Base-by-base conservation (phyloP, 371 early-diverging fungal genomes). In the Syncephalastrum sp. region DNA sequence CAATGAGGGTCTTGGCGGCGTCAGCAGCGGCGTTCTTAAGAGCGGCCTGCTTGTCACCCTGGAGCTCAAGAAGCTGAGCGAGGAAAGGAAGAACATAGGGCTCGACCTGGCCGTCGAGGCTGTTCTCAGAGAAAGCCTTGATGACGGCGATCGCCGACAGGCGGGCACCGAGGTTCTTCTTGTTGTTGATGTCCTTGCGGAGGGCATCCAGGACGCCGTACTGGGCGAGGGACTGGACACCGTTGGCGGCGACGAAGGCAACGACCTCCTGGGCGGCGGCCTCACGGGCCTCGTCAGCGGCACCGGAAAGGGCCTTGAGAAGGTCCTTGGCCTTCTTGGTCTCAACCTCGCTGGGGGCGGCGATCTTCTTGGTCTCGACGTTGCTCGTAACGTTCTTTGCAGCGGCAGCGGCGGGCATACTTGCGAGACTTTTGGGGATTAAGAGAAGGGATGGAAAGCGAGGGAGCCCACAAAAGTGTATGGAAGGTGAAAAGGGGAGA, bases 71-170 rank as follows among this genome's bases (percentile, higher is more conserved):
- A 16, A 88, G 64, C 38, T 74, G 70, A 17, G 78, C 71, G 24
- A 87, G 57, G 54, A 85, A 57, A 14, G 76, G 81, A 13, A 86
- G 53, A 50, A 88, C 61, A 61, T 77, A 84, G 21, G 91, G 88
- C 59, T 87, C 90, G 25, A 74, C 72, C 57, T 75, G 76, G 51
- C 71, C 71, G 41, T 68, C 62, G 16, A 73, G 56, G 41, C 65
- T 57, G 42, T 72, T 71, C 41, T 83, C 71, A 44, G 78, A 69
- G 46, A 91, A 51, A 19, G 84, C 84, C 50, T 75, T 70, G 65
- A 88, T 74, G 45, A 82, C 86, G 46, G 87, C 69, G 59, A 81
- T 64, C 50, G 84, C 87, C 51, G 87, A 86, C 53, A 85, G 81
- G 19, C 89, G 80, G 2, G 83, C 81, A 16, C 74, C 68, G 27